Conservation (phyloP, 148 eudicot species). For the Arctostaphylos glauca region DNA sequence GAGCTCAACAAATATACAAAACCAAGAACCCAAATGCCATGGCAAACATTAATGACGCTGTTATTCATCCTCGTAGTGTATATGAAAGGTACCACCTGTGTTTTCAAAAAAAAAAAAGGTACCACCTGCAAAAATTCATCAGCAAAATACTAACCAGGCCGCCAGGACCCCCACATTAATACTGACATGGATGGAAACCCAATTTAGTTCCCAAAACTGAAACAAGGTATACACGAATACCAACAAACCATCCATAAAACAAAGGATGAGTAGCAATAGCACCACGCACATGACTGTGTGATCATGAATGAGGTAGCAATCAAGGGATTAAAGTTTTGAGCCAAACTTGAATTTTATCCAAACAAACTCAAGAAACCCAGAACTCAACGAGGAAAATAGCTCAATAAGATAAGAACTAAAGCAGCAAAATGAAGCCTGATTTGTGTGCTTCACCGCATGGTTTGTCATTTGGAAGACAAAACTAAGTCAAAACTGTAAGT, state of each 20-base stretch:
- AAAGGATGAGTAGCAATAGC: background rate
- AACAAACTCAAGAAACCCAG: background rate
- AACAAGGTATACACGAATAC: background rate
- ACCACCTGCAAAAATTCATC: background rate
- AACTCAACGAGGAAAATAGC: background rate
- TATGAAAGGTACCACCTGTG: background rate
- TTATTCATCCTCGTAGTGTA: background rate
- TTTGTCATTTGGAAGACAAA: background rate
- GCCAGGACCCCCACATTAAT: background rate
- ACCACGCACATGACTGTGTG: background rate
- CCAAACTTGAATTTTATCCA: background rate
- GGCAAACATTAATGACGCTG: background rate
- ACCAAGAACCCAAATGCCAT: background rate
- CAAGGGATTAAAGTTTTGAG: background rate
- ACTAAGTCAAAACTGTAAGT: background rate
- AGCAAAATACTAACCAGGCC: background rate
- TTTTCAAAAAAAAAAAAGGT: no score
- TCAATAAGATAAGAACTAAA: background rate
- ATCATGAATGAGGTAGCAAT: background rate
- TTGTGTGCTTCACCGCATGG: background rate
- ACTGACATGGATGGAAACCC: background rate
- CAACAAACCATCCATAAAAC: background rate
- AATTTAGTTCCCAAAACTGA: background rate
- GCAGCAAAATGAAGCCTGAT: background rate
- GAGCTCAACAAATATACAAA: background rate